Evolutionary conservation across 2,329 filamentous ascomycete species (phyloP).

Genomic region (Mariannaea elegans): DNA sequence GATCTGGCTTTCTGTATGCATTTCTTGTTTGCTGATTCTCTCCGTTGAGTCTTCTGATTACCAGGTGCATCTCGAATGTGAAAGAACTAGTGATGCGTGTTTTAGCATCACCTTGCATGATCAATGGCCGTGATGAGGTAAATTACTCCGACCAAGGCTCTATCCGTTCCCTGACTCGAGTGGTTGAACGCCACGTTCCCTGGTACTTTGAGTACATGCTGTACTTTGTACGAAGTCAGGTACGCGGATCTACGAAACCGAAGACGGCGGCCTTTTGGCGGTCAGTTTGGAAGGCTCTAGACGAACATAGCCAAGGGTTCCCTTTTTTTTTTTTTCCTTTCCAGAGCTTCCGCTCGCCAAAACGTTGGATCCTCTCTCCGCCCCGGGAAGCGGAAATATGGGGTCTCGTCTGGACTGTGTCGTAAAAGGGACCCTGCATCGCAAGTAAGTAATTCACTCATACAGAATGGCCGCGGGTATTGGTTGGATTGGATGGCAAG

Average conservation of each 20-base stretch:
- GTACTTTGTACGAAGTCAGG: conserved; percentile 24
- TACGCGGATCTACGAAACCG: conserved; percentile 28
- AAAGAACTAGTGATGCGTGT: conserved; percentile 19
- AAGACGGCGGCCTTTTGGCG: conserved; percentile 27
- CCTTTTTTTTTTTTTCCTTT: conserved; percentile 13
- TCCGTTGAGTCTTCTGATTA: neutral
- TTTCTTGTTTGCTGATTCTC: conserved; percentile 1
- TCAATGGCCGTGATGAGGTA: conserved; percentile 16
- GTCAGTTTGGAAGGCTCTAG: conserved; percentile 29
- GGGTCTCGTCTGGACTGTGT: conserved; percentile 24
- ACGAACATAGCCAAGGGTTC: conserved; percentile 11
- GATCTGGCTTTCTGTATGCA: neutral
- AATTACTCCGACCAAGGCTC: conserved; percentile 2
- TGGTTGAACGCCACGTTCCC: conserved; percentile 26
- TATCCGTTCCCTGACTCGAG: conserved; percentile 23
- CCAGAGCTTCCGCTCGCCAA: conserved; percentile 26
- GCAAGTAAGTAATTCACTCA: conserved; percentile 41
- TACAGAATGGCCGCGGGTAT: conserved; percentile 24
- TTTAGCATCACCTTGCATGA: conserved; percentile 21
- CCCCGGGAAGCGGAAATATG: conserved; percentile 18
- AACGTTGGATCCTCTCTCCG: conserved; percentile 29
- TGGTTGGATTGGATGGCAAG: conserved; percentile 13
- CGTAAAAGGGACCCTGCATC: conserved; percentile 38
- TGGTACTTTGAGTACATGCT: neutral
- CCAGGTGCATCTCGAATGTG: neutral